Conservation (phyloP, 345 rosid species). For the Geranium rotundifolium region DNA sequence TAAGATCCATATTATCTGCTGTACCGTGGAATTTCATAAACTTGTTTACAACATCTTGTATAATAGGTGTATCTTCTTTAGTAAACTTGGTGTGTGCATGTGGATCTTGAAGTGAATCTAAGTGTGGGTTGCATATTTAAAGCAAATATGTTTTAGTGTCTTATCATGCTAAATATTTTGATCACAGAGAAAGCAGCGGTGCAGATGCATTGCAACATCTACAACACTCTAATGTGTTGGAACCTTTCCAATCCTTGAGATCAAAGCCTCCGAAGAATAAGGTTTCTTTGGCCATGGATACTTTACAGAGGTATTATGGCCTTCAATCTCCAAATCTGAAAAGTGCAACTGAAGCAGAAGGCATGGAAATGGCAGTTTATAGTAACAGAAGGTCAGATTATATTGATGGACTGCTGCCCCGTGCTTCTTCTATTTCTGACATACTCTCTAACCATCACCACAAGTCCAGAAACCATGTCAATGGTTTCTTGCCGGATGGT, state of each 20-base stretch:
- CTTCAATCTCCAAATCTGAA: slow-evolving; percentile 15
- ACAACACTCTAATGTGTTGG: slow-evolving; percentile 5
- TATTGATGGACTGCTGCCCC: no score
- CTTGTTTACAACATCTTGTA: no score
- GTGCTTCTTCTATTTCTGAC: no score
- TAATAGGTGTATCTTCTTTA: no score
- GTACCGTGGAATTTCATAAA: no score
- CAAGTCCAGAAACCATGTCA: no score
- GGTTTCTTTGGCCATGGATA: slow-evolving; percentile 27
- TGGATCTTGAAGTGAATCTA: neutral
- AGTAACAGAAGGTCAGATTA: slow-evolving; percentile 3
- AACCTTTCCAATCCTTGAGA: slow-evolving; percentile 18
- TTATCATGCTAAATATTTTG: neutral
- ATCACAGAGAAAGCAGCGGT: slow-evolving; percentile 2
- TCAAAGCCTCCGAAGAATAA: slow-evolving; percentile 14
- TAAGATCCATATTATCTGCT: neutral
- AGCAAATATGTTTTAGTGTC: neutral
- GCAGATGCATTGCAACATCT: neutral
- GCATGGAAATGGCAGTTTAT: slow-evolving; percentile 36
- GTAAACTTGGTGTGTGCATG: no score
- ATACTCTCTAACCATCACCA: no score
- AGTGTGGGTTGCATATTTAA: neutral
- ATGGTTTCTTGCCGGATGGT: neutral
- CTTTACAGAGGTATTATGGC: slow-evolving; percentile 17
- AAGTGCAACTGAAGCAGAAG: slow-evolving; percentile 12